Conservation (phyloP, 345 rosid species). For the Geranium brycei region DNA sequence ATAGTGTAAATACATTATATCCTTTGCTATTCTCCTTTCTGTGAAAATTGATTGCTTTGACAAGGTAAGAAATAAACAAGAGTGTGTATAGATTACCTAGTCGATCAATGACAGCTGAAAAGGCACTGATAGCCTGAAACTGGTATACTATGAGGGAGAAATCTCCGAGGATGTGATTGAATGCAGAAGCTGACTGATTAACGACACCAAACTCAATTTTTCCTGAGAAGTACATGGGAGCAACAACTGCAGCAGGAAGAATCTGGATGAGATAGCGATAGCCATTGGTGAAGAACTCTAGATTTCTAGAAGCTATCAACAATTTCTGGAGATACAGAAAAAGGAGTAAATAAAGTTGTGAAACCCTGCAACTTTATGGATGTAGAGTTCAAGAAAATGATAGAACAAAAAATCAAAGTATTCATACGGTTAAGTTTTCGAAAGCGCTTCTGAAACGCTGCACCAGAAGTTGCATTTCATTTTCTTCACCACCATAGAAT, state of each 20-base stretch:
- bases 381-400: neutral
- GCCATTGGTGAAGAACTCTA: slow-evolving; percentile 91
- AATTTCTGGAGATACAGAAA: slow-evolving; percentile 46
- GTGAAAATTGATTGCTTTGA: neutral
- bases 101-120: slow-evolving; percentile 95
- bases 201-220: slow-evolving; percentile 98
- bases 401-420: slow-evolving; percentile 10
- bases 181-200: slow-evolving; percentile 93
- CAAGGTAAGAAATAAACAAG: neutral
- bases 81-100: slow-evolving; percentile 42
- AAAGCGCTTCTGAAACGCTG: slow-evolving; percentile 87
- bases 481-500: slow-evolving; percentile 87
- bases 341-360: slow-evolving; percentile 8
- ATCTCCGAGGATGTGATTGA: slow-evolving; percentile 91
- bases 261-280: slow-evolving; percentile 92
- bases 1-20: neutral
- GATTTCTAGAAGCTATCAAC: slow-evolving; percentile 86
- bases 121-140: slow-evolving; percentile 92
- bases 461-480: slow-evolving; percentile 71
- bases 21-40: neutral
- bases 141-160: slow-evolving; percentile 85
- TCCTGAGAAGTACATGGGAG: slow-evolving; percentile 96
- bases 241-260: slow-evolving; percentile 94
- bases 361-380: too few relatives aligned
- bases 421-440: slow-evolving; percentile 57